Percentiles rank a stretch among this genome's conserved stretches.
Evolutionary conservation across 2,329 filamentous ascomycete species (phyloP).

Genomic region (Trichoderma gracile): DNA sequence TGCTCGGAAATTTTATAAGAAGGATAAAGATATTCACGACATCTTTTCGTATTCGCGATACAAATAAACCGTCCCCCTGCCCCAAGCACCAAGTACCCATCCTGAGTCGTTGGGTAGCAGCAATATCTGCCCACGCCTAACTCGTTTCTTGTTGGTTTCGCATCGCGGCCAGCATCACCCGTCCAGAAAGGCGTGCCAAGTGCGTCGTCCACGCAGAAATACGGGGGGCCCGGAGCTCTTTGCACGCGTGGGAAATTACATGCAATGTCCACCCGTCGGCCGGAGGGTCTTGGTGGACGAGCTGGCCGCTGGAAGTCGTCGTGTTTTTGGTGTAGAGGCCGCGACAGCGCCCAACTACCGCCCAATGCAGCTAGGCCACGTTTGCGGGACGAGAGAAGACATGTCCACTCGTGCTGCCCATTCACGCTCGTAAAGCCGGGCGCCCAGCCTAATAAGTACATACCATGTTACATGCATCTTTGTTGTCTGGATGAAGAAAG

Average conservation of each 20-base stretch:
- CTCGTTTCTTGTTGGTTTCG: constrained; percentile 24
- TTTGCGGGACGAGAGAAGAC: background rate
- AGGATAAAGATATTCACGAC: background rate
- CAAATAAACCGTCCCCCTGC: too few relatives aligned
- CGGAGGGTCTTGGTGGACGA: constrained; percentile 2
- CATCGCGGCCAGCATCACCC: constrained; percentile 10
- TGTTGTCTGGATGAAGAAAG: too few relatives aligned
- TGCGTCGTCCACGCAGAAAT: background rate
- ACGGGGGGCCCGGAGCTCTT: constrained; percentile 16
- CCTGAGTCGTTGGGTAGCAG: constrained; percentile 4
- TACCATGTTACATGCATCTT: too few relatives aligned
- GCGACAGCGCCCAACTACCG: constrained; percentile 10
- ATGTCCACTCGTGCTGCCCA: too few relatives aligned
- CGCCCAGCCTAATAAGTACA: too few relatives aligned
- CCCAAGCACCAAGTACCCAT: background rate
- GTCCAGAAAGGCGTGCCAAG: background rate
- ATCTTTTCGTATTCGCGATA: constrained; percentile 11
- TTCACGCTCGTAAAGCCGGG: too few relatives aligned
- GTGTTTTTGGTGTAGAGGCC: background rate
- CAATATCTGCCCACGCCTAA: constrained; percentile 15
- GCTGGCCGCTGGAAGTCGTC: background rate
- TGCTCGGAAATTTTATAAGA: background rate
- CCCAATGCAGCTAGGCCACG: constrained; percentile 21
- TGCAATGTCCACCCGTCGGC: constrained; percentile 14
- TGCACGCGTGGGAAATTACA: constrained; percentile 21